These are phyloP conservation scores for Suillus subalutaceus DNA, from an alignment of 768 basidiomycete genomes.

Conservation along the genomic window DNA sequence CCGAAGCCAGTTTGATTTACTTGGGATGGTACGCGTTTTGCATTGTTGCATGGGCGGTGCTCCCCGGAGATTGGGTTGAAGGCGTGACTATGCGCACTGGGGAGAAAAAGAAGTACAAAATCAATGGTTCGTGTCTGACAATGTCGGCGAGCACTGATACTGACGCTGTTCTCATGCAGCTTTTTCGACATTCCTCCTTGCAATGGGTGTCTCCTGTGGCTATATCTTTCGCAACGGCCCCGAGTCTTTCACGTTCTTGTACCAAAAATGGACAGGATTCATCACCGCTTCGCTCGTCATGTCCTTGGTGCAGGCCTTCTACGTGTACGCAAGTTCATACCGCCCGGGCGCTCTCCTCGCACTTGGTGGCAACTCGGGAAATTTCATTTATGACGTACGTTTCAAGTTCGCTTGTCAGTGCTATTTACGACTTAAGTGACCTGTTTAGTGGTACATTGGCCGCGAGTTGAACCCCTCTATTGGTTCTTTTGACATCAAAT, in stretches of 20 bases:
- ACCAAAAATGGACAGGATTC: slow-evolving; percentile 91
- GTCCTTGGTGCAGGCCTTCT: slow-evolving; percentile 73
- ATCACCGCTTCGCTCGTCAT: slow-evolving; percentile 81
- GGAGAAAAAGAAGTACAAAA: slow-evolving; percentile 81
- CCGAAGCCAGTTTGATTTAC: slow-evolving; percentile 75
- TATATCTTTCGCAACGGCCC: slow-evolving; percentile 75
- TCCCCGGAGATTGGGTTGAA: slow-evolving; percentile 75
- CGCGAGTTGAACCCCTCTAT: slow-evolving; percentile 91
- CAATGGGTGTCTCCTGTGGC: slow-evolving; percentile 73
- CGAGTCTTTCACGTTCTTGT: slow-evolving; percentile 83
- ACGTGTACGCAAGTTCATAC: slow-evolving; percentile 75
- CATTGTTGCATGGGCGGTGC: slow-evolving; percentile 75
- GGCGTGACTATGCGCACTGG: slow-evolving; percentile 78
- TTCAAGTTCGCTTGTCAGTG: not conserved
- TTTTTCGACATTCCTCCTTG: slow-evolving; percentile 83
- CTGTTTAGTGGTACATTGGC: slow-evolving; percentile 84
- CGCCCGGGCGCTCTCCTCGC: slow-evolving; percentile 73
- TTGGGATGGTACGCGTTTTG: slow-evolving; percentile 91
- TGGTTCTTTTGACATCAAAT: slow-evolving; percentile 74
- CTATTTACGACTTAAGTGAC: not conserved
- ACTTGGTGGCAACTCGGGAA: slow-evolving; percentile 89
- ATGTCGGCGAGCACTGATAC: not conserved
- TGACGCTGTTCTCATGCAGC: slow-evolving; percentile 45
- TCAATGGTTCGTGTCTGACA: slow-evolving; percentile 71
- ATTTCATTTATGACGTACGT: slow-evolving; percentile 87